Percentiles rank a stretch among this genome's conserved stretches.
phyloP scores from a whole-genome alignment of 129 eudicot genomes.

The Escallonia rubra region DNA sequence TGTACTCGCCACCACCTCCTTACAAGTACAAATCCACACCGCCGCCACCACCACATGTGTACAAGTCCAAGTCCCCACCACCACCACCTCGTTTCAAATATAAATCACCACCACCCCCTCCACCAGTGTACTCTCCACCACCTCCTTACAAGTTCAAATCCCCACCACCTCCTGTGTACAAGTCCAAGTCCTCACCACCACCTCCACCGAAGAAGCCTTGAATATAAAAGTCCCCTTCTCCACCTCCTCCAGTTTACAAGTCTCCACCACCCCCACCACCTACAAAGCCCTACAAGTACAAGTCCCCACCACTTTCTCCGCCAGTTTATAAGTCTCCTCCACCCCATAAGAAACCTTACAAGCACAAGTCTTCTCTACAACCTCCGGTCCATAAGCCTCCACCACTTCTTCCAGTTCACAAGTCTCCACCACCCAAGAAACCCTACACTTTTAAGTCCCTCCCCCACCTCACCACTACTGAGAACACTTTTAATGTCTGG shows the following conservation, averaged over 20 bases:
- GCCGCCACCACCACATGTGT: constrained; percentile 26
- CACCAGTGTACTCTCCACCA: constrained; percentile 9
- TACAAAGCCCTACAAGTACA: neutral
- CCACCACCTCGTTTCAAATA: constrained; percentile 21
- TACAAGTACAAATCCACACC: constrained; percentile 22
- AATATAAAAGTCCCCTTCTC: constrained; percentile 11
- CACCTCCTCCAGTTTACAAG: constrained; percentile 27
- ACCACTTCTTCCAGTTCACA: too few species aligned
- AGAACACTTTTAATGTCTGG: constrained; percentile 1
- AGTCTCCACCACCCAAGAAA: neutral
- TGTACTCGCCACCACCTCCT: constrained; percentile 12
- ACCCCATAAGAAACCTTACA: too few species aligned
- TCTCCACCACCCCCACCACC: constrained; percentile 28
- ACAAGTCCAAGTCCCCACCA: constrained; percentile 38
- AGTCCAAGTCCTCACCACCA: constrained; percentile 16
- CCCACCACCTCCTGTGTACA: constrained; percentile 16
- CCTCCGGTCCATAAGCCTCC: too few species aligned
- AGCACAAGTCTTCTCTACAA: too few species aligned
- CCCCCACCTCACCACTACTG: constrained; percentile 28
- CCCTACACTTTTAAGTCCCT: constrained; percentile 17
- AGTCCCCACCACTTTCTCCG: constrained; percentile 16
- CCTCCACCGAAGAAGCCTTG: constrained; percentile 1
- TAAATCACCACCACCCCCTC: too few species aligned
- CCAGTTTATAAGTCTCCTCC: neutral
- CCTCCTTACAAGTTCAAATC: constrained; percentile 10